Evolutionary conservation across 2,329 filamentous ascomycete species (phyloP).

Genomic region (Fusarium sp.): DNA sequence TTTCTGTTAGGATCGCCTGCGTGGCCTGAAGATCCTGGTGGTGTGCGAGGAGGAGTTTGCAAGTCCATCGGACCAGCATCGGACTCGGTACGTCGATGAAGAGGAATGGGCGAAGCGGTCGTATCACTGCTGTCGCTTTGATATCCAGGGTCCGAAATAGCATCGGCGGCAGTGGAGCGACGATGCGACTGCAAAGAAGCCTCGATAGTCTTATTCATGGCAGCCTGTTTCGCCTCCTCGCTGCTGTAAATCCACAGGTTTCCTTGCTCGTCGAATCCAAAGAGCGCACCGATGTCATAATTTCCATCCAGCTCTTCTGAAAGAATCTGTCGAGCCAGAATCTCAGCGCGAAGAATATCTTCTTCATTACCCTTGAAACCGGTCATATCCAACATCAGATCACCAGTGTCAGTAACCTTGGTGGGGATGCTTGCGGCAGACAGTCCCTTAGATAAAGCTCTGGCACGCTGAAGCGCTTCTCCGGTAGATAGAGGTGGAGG

Average conservation of each 20-base stretch:
- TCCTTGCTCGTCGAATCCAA: conserved; percentile 93
- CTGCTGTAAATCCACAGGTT: conserved; percentile 99
- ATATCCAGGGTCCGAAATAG: conserved; percentile 91
- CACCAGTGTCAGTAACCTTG: conserved; percentile 89
- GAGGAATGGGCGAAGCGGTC: conserved; percentile 59
- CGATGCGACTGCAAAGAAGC: conserved; percentile 59
- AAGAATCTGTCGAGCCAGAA: conserved; percentile 91
- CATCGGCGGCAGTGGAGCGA: conserved; percentile 74
- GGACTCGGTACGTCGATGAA: conserved; percentile 74
- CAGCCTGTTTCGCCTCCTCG: conserved; percentile 92
- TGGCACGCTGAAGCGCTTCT: conserved; percentile 85
- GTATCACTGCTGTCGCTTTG: conserved; percentile 85
- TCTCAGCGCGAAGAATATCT: conserved; percentile 89
- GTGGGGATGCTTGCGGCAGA: conserved; percentile 92
- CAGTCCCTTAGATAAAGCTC: conserved; percentile 86
- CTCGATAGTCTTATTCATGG: conserved; percentile 73
- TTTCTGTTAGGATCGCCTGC: conserved; percentile 80
- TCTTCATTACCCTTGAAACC: conserved; percentile 95
- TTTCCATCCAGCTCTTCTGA: conserved; percentile 93
- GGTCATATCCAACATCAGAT: conserved; percentile 98
- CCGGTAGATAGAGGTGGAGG: conserved; percentile 76
- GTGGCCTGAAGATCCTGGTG: conserved; percentile 69
- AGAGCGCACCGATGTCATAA: conserved; percentile 94
- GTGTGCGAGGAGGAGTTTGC: conserved; percentile 75
- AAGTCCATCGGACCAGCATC: conserved; percentile 66